These are phyloP conservation scores for Monilinia vaccinii-corymbosi DNA, from an alignment of 2,329 filamentous ascomycete genomes.

Conservation along the genomic window DNA sequence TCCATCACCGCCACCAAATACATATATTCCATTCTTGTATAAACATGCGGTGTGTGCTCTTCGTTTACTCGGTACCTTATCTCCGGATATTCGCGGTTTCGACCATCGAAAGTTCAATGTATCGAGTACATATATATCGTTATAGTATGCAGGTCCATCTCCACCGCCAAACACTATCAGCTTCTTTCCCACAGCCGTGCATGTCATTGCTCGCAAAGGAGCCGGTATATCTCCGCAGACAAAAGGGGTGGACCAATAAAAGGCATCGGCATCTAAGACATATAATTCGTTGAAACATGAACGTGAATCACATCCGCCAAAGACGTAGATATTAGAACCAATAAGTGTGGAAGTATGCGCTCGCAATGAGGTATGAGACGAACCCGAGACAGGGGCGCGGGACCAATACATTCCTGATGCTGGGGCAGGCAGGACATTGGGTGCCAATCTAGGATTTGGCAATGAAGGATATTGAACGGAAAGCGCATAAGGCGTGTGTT, in stretches of 20 bases:
- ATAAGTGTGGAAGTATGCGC: slow-evolving; percentile 60
- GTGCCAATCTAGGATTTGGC: slow-evolving; percentile 44
- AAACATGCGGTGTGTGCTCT: slow-evolving; percentile 63
- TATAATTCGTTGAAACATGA: slow-evolving; percentile 63
- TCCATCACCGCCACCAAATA: slow-evolving; percentile 64
- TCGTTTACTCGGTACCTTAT: slow-evolving; percentile 49
- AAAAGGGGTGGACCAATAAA: slow-evolving; percentile 58
- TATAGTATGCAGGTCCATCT: slow-evolving; percentile 62
- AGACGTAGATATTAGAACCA: slow-evolving; percentile 58
- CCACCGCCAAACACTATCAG: slow-evolving; percentile 62
- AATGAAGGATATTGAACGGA: slow-evolving; percentile 48
- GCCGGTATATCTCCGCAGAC: slow-evolving; percentile 56
- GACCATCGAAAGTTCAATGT: slow-evolving; percentile 61
- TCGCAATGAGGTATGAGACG: slow-evolving; percentile 50
- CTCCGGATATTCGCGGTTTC: slow-evolving; percentile 48
- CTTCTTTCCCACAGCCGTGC: slow-evolving; percentile 62
- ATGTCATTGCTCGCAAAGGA: slow-evolving; percentile 62
- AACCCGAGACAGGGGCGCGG: slow-evolving; percentile 53
- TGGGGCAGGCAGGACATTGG: slow-evolving; percentile 53
- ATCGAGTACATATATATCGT: slow-evolving; percentile 64
- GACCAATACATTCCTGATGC: slow-evolving; percentile 69
- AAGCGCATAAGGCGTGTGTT: slow-evolving; percentile 26
- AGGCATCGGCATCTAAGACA: slow-evolving; percentile 60
- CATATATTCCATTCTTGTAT: slow-evolving; percentile 61
- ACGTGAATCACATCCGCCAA: slow-evolving; percentile 58